Evolutionary conservation across 108 stramenopile genomes (phyloP).

Genomic region (Parmales sp.): DNA sequence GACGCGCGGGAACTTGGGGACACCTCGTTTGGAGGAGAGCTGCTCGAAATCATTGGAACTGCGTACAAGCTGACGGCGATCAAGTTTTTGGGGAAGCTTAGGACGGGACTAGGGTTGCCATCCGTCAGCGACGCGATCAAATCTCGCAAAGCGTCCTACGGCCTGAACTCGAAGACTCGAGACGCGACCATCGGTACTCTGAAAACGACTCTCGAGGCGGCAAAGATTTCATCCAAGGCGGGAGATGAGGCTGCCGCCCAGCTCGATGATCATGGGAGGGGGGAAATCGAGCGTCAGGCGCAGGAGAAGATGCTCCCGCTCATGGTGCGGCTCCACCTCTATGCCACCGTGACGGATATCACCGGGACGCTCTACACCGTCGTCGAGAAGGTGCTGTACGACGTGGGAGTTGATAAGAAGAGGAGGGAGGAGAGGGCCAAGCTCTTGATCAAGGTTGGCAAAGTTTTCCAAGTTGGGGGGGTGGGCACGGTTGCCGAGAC

Average conservation of each 20-base stretch:
- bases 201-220: constrained; percentile 36
- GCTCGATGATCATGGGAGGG: constrained; percentile 43
- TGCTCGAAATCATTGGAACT: constrained; percentile 51
- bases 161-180: constrained; percentile 15
- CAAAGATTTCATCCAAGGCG: constrained; percentile 36
- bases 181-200: constrained; percentile 40
- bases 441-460: constrained; percentile 44
- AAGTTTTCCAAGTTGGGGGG: constrained; percentile 41
- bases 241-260: constrained; percentile 42
- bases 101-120: constrained; percentile 60
- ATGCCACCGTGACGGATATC: constrained; percentile 65
- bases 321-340: constrained; percentile 56
- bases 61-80: constrained; percentile 48
- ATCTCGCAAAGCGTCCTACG: background rate
- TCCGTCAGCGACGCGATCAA: constrained; percentile 54
- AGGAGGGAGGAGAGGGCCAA: constrained; percentile 43
- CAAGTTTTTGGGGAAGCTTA: constrained; percentile 51
- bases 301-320: constrained; percentile 29
- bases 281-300: constrained; percentile 31
- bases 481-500: background rate
- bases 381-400: constrained; percentile 59
- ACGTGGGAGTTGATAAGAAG: constrained; percentile 44
- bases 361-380: constrained; percentile 57
- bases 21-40: constrained; percentile 50
- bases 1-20: constrained; percentile 36